A percentile compares a stretch with the other conserved stretches of the same genome.
These are phyloP conservation scores for Diplodia sapinea DNA, from an alignment of 2,329 filamentous ascomycete genomes.

Conservation along the genomic window DNA sequence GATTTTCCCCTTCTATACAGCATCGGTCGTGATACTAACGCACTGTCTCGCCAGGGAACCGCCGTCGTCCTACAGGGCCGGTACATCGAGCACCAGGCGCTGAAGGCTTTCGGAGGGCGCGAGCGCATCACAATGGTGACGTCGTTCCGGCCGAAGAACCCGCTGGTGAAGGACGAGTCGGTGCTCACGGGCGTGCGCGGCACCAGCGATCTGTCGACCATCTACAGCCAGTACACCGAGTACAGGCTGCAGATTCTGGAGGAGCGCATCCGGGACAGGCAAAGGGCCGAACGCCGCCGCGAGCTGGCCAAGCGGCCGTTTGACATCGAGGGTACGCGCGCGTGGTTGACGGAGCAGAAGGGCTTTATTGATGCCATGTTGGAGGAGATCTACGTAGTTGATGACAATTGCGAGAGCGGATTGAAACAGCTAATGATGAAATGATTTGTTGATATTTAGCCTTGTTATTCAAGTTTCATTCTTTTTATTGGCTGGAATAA, in stretches of 20 bases:
- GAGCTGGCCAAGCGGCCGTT: slow-evolving; percentile 29
- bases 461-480: no score
- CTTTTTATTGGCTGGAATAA: no score
- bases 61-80: slow-evolving; percentile 55
- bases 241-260: slow-evolving; percentile 50
- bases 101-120: slow-evolving; percentile 48
- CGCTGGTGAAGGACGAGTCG: slow-evolving; percentile 50
- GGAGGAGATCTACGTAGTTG: slow-evolving; percentile 3
- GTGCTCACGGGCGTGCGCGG: slow-evolving; percentile 46
- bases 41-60: slow-evolving; percentile 26
- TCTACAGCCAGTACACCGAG: slow-evolving; percentile 49
- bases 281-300: slow-evolving; percentile 36
- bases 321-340: slow-evolving; percentile 39
- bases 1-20: slow-evolving; percentile 1
- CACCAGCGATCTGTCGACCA: slow-evolving; percentile 48
- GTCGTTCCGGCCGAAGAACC: slow-evolving; percentile 51
- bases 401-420: no score
- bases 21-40: neutral
- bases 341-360: slow-evolving; percentile 43
- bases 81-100: slow-evolving; percentile 55
- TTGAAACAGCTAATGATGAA: no score
- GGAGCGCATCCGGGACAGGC: slow-evolving; percentile 43
- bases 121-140: slow-evolving; percentile 58
- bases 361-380: slow-evolving; percentile 41
- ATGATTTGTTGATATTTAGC: no score